Evolutionary conservation across 2,329 filamentous ascomycete species (phyloP).

Genomic region (Curvularia verruculosa): DNA sequence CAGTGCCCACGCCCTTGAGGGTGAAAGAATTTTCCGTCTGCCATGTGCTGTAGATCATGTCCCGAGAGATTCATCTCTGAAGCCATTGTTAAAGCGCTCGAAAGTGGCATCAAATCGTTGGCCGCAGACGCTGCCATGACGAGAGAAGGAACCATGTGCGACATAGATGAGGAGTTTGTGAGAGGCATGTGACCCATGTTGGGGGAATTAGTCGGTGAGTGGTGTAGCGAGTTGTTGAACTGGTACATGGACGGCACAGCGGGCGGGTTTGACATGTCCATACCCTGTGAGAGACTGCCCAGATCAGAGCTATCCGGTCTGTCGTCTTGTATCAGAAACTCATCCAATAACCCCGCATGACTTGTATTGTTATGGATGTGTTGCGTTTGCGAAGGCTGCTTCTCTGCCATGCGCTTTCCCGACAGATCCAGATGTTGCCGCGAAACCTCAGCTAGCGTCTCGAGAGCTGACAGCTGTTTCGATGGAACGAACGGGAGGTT

Average conservation of each 20-base stretch:
- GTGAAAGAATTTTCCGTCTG: constrained; percentile 45
- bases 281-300: constrained; percentile 32
- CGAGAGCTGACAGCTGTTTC: constrained; percentile 77
- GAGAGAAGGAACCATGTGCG: constrained; percentile 47
- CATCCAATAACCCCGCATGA: constrained; percentile 43
- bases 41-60: constrained; percentile 33
- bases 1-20: constrained; percentile 39
- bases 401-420: constrained; percentile 51
- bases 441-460: constrained; percentile 87
- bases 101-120: constrained; percentile 48
- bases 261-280: constrained; percentile 43
- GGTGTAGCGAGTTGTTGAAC: constrained; percentile 45
- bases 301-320: constrained; percentile 39
- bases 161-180: constrained; percentile 36
- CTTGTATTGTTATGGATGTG: constrained; percentile 17
- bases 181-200: constrained; percentile 43
- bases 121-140: constrained; percentile 51
- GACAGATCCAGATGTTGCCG: constrained; percentile 69
- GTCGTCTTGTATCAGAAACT: constrained; percentile 49
- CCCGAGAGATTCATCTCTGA: constrained; percentile 41
- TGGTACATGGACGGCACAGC: constrained; percentile 49
- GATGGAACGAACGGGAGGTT: constrained; percentile 53
- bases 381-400: constrained; percentile 35
- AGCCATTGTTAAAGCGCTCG: constrained; percentile 44
- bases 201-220: constrained; percentile 45